Evolutionary conservation across 495 filamentous ascomycete species (phyloP), one percentile per base, ranked within the genome.

Genomic region (Aspergillus biplanus): DNA sequence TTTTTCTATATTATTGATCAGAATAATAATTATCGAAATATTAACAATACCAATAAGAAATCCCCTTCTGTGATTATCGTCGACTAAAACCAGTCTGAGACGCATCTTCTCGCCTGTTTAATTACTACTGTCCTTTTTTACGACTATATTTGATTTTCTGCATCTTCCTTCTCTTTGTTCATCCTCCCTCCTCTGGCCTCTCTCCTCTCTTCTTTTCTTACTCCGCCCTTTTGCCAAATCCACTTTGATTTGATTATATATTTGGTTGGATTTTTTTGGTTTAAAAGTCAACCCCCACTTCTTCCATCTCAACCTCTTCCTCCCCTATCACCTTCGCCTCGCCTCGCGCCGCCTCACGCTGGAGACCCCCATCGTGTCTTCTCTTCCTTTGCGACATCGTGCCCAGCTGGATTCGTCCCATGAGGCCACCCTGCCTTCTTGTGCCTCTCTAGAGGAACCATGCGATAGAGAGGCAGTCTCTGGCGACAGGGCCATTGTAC

Each of bases 381-480:
- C 56, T 52, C 54, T 60, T 56, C 56, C 33, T 34, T 44, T 18
- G 46, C 7, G 58, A 35, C 60, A 31, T 33, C 35, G 56, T 48
- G 59, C 18, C 44, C 37, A 11, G 7, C 60, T 15, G 58, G 49
- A 57, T 34, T 53, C 59, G 32, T 59, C 65, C 47, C 52, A 67
- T 67, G 65, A 70, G 57, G 59, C 57, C 59, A 57, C 35, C 34
- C 31, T 33, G 39, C 39, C 52, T 37, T 54, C 56, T 50, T 42
- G 58, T 49, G 33, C 61, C 42, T 46, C 64, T 60, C 11, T 69
- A 59, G 58, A 53, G 48, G 59, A 70, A 66, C 52, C 66, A 75
- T 75, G 72, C 70, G 65, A 68, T 75, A 75, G 59, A 65, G 55
- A 65, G 53, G 59, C 52, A 27, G 55, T 50, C 53, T 56, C 55